A percentile compares a stretch with the other conserved stretches of the same genome.
These are phyloP conservation scores for Auriscalpium orientale DNA, from an alignment of 768 basidiomycete species.

Conservation along the genomic window DNA sequence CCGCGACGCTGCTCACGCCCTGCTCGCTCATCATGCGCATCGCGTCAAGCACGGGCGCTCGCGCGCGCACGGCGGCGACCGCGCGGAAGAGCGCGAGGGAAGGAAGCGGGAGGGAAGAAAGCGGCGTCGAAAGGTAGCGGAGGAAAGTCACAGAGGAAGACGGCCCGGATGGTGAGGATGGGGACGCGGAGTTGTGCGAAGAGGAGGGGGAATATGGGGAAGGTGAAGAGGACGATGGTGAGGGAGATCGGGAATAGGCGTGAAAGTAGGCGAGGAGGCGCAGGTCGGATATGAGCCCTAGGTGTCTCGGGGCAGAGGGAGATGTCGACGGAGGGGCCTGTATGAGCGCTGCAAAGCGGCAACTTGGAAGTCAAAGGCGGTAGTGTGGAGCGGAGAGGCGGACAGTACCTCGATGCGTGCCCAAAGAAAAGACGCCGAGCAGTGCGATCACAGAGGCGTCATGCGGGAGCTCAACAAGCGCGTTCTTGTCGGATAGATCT, in stretches of 20 bases:
- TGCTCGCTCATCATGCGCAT: constrained; percentile 84
- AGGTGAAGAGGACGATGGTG: not conserved
- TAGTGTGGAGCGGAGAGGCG: not conserved
- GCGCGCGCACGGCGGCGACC: constrained; percentile 56
- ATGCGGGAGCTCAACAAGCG: constrained; percentile 53
- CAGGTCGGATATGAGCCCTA: constrained; percentile 74
- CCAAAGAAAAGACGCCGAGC: constrained; percentile 58
- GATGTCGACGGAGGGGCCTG: constrained; percentile 26
- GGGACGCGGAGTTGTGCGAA: not conserved
- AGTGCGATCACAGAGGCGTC: constrained; percentile 58
- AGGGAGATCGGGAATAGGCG: constrained; percentile 33
- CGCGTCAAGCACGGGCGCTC: constrained; percentile 62
- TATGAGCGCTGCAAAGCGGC: constrained; percentile 41
- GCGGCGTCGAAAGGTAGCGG: constrained; percentile 44
- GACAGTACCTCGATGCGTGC: constrained; percentile 59
- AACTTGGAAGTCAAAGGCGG: not conserved
- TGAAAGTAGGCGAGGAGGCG: constrained; percentile 65
- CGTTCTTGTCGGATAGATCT: constrained; percentile 87
- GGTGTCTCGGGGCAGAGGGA: constrained; percentile 36
- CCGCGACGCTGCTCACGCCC: constrained; percentile 78
- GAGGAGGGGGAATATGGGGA: constrained; percentile 1
- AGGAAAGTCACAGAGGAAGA: constrained; percentile 28
- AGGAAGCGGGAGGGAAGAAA: constrained; percentile 50
- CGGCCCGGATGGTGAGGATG: not conserved
- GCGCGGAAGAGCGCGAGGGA: constrained; percentile 55